A percentile compares a stretch with the other conserved stretches of the same genome.
These are phyloP conservation scores for Xenoacremonium recifei DNA, from an alignment of 2,329 filamentous ascomycete species.

Conservation along the genomic window DNA sequence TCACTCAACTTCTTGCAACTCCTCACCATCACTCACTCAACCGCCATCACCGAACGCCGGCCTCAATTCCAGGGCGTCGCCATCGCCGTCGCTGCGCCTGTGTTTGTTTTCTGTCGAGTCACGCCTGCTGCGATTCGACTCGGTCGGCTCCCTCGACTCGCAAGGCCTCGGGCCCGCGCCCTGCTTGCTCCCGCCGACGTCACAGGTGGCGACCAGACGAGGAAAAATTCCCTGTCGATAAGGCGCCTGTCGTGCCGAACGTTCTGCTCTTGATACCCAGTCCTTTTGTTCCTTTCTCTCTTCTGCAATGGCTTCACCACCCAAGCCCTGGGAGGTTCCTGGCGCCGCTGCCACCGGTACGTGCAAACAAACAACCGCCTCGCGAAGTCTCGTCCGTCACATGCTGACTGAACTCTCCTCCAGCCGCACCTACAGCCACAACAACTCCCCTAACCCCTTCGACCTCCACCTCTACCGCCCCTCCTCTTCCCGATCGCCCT, in stretches of 20 bases:
- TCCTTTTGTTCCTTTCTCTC: slow-evolving; percentile 6
- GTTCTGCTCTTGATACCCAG: slow-evolving; percentile 10
- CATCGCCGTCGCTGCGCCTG: too few species aligned
- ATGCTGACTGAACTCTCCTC: slow-evolving; percentile 22
- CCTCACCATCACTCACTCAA: not conserved
- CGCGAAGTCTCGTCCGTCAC: slow-evolving; percentile 11
- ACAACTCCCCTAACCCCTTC: slow-evolving; percentile 40
- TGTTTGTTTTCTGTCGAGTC: too few species aligned
- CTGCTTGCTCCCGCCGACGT: not conserved
- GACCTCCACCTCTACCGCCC: slow-evolving; percentile 43
- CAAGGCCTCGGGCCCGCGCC: too few species aligned
- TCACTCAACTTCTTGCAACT: slow-evolving; percentile 1
- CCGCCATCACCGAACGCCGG: too few species aligned
- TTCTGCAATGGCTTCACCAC: slow-evolving; percentile 69
- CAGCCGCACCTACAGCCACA: slow-evolving; percentile 39
- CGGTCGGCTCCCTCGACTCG: too few species aligned
- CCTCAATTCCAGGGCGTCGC: too few species aligned
- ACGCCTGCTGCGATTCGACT: too few species aligned
- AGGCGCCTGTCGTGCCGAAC: too few species aligned
- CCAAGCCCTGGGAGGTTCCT: slow-evolving; percentile 93
- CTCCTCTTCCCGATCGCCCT: slow-evolving; percentile 78
- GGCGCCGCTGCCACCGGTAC: slow-evolving; percentile 59
- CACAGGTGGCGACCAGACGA: too few species aligned
- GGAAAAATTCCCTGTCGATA: too few species aligned
- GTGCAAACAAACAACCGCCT: slow-evolving; percentile 24